phyloP scores from a whole-genome alignment of 176 grass and related monocot genomes.

The maize (Zea mays) region DNA sequence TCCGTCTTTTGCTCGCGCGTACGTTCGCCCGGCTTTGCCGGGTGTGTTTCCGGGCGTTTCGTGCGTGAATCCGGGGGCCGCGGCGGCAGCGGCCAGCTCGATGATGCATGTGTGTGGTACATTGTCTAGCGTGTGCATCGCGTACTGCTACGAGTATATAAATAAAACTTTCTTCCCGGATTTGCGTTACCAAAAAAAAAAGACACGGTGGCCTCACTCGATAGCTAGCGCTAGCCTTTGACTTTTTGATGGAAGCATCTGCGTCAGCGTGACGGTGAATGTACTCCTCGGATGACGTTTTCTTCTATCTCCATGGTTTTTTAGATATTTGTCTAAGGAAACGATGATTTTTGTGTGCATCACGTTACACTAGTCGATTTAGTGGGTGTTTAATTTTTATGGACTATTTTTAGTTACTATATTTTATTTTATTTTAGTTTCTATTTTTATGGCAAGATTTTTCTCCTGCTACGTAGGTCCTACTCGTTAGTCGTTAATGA shows the following conservation, averaged over 20 bases:
- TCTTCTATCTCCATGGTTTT: neutral
- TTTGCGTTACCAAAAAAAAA: neutral
- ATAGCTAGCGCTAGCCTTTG: neutral
- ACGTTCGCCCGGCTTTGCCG: slow-evolving; percentile 18
- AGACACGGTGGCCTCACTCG: neutral
- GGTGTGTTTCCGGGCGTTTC: neutral
- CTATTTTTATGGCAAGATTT: too few relatives aligned
- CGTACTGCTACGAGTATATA: neutral
- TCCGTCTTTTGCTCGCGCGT: too few relatives aligned
- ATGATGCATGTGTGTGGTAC: neutral
- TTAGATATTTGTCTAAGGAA: too few relatives aligned
- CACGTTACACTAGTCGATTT: too few relatives aligned
- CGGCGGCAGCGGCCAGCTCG: neutral
- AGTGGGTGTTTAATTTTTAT: too few relatives aligned
- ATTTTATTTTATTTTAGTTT: too few relatives aligned
- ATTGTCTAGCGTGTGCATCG: neutral
- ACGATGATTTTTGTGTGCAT: too few relatives aligned
- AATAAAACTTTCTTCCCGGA: neutral
- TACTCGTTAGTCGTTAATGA: too few relatives aligned
- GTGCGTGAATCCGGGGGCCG: neutral
- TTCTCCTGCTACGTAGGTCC: too few relatives aligned
- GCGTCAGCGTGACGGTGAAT: neutral
- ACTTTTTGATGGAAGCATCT: neutral
- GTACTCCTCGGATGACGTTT: neutral
- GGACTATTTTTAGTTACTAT: too few relatives aligned